Evolutionary conservation across 495 filamentous ascomycete species (phyloP).

Genomic region (Penicillium manginii): DNA sequence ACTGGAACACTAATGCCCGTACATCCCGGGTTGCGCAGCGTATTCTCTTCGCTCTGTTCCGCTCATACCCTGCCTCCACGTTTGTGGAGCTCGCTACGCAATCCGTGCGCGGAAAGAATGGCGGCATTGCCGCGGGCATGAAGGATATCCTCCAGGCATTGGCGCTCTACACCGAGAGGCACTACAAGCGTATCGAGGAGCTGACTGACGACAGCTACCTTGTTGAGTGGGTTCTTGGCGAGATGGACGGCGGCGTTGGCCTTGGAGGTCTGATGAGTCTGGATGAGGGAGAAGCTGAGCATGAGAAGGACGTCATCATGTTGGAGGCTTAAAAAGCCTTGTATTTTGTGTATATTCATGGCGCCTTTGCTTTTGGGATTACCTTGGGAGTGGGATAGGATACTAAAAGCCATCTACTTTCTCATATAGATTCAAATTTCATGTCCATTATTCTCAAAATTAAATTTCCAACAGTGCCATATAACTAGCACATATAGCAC

Average conservation of each 20-base stretch:
- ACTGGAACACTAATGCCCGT: conserved; percentile 96
- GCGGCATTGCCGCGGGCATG: conserved; percentile 62
- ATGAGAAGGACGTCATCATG: conserved; percentile 53
- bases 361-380: conserved; percentile 33
- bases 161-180: conserved; percentile 85
- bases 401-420: conserved; percentile 34
- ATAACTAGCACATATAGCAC: neutral
- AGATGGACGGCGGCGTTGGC: conserved; percentile 79
- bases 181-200: conserved; percentile 85
- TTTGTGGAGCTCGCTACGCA: conserved; percentile 64
- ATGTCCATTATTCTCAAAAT: neutral
- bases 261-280: conserved; percentile 40
- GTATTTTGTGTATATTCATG: conserved; percentile 34
- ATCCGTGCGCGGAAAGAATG: conserved; percentile 39
- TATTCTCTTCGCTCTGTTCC: conserved; percentile 78
- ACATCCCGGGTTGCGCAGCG: conserved; percentile 85
- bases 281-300: conserved; percentile 30
- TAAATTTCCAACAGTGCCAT: conserved; percentile 5
- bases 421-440: conserved; percentile 15
- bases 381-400: conserved; percentile 28
- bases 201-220: conserved; percentile 93
- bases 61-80: conserved; percentile 72
- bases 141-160: conserved; percentile 84
- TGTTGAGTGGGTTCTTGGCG: conserved; percentile 85
- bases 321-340: conserved; percentile 38